A percentile compares a stretch with the other conserved stretches of the same genome.
Conservation (phyloP, 139 green algal species). For the Chlorella sp. region DNA sequence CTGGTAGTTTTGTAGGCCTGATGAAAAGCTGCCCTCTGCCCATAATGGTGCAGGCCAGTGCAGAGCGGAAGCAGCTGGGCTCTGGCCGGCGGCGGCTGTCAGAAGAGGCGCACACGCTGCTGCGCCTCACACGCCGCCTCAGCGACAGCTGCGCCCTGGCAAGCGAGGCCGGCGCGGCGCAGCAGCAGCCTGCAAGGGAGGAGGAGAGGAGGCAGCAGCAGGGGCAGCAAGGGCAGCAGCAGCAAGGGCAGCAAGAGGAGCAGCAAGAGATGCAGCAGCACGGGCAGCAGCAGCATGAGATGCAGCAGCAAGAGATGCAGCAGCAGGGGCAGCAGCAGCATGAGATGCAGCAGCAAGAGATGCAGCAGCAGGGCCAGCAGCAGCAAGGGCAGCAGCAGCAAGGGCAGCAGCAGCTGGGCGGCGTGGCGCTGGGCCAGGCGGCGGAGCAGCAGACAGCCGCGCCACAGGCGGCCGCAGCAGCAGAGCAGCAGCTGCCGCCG, state of each 20-base stretch:
- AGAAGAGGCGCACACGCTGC: neutral
- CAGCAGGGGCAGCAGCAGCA: neutral
- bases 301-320: neutral
- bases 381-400: conserved; percentile 1
- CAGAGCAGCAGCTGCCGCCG: neutral
- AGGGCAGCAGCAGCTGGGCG: neutral
- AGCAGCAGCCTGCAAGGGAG: neutral
- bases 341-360: neutral
- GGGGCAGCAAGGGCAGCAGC: neutral
- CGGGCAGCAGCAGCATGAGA: neutral
- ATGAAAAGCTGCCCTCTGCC: neutral
- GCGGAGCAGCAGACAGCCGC: neutral
- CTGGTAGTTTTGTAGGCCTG: too few species aligned
- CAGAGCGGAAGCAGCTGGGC: neutral
- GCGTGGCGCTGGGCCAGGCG: neutral
- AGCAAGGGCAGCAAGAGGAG: neutral
- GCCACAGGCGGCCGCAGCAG: neutral
- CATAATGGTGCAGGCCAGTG: conserved; percentile 13
- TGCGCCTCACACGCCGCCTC: neutral
- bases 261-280: conserved; percentile 11
- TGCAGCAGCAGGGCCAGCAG: neutral
- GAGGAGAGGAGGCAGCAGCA: neutral
- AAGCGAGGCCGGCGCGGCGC: neutral
- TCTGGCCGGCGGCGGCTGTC: neutral
- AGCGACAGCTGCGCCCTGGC: neutral